Evolutionary conservation across 129 eudicot species (phyloP), one percentile per base, ranked within the genome.

Genomic region (Arctium lappa): DNA sequence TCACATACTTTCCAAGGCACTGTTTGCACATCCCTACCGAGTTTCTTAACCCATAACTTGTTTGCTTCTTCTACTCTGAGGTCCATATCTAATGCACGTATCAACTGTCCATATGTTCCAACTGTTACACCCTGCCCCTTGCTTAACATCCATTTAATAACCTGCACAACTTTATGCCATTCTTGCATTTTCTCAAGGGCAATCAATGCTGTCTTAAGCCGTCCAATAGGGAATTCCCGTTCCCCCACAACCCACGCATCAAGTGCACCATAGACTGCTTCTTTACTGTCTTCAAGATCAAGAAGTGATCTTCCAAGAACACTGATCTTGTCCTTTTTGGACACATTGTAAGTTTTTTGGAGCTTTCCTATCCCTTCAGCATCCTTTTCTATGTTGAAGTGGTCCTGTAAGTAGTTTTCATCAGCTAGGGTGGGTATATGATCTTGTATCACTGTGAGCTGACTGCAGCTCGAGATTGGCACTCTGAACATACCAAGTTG

Each of bases 191-290:
- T 91, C 85, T 95, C 97, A 5, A 95, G 98, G 11, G 74, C 9
- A 53, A 87, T 74, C 63, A 95, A 11, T 0, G 90, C 94, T 8
- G 80, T 84, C 80, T 95, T 95, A 42, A 93, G 69, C n/a, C 88
- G 79, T 22, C 94, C 97, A 16, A 93, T 91, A 4, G 99, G 99
- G 85, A 95, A 95, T n/a, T 90, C 86, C 46, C 56, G 83, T 81
- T 95, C 97, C 90, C 89, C 84, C n/a, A 93, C 93, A 70, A 93
- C 92, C 97, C 97, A 95, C 0, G 97, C 88, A 76, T 95, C 97
- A 42, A 95, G 92, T 39, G 92, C 85, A 70, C 95, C 88, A 79
- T 95, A 93, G 9, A 95, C 88, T 12, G 89, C 84, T 74, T 91
- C 90, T 90, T 95, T 93, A 81, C 87, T 85, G 77, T 95, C 91